Conservation (phyloP, 2,329 filamentous ascomycete species). For the Penicillium sp. region DNA sequence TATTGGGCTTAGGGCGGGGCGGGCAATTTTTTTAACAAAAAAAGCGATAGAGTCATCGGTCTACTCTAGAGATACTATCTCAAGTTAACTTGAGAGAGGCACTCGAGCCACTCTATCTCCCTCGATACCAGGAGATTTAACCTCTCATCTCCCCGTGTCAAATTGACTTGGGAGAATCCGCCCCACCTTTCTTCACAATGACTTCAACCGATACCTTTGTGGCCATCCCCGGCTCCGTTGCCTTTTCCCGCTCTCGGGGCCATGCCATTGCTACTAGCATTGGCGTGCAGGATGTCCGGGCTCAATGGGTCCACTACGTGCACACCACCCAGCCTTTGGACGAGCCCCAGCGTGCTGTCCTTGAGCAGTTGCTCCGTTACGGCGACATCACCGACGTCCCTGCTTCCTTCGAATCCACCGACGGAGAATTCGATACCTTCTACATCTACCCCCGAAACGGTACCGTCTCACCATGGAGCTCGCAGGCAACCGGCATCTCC, state of each 20-base stretch:
- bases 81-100: constrained; percentile 28
- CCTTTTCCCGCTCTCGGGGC: constrained; percentile 49
- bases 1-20: constrained; percentile 27
- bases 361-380: constrained; percentile 64
- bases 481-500: constrained; percentile 90
- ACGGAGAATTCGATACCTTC: constrained; percentile 59
- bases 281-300: constrained; percentile 46
- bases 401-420: constrained; percentile 46
- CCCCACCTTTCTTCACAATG: constrained; percentile 30
- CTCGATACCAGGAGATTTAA: constrained; percentile 20
- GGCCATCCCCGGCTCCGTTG: constrained; percentile 44
- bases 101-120: constrained; percentile 24
- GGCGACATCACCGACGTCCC: constrained; percentile 56
- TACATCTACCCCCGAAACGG: constrained; percentile 78
- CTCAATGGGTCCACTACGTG: constrained; percentile 64
- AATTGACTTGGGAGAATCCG: constrained; percentile 12
- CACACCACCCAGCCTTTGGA: constrained; percentile 56
- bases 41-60: constrained; percentile 26
- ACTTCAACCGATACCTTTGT: constrained; percentile 36
- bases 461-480: constrained; percentile 94
- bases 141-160: constrained; percentile 4
- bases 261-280: constrained; percentile 46
- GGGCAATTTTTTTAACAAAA: constrained; percentile 23
- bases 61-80: constrained; percentile 20
- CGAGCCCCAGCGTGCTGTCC: constrained; percentile 50